phyloP scores from a whole-genome alignment of 2,329 filamentous ascomycete genomes.

The Pseudogymnoascus sp. region DNA sequence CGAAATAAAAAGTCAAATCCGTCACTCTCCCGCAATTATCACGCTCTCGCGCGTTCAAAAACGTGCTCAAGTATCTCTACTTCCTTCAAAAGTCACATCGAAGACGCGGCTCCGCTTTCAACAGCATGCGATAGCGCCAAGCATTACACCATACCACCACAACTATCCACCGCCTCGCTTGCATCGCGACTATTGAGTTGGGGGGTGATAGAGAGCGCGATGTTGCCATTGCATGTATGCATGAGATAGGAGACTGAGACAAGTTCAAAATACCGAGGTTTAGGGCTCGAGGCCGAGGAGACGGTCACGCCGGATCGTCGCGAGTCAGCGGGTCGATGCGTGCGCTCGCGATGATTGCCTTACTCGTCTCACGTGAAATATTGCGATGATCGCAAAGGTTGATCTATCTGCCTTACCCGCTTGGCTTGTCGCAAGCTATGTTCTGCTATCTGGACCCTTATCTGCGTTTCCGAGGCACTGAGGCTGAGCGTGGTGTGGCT shows the following conservation, averaged over 20 bases:
- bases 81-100: not conserved
- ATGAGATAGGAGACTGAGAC: not conserved
- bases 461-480: not conserved
- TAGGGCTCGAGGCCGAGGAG: not conserved
- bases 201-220: not conserved
- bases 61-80: not conserved
- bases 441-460: not conserved
- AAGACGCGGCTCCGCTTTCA: not conserved
- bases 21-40: not conserved
- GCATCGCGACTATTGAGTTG: not conserved
- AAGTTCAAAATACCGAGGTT: not conserved
- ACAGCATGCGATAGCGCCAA: not conserved
- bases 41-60: not conserved
- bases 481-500: not conserved
- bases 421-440: not conserved
- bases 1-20: too few species aligned
- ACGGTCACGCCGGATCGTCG: not conserved
- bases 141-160: not conserved
- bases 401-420: not conserved
- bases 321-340: not conserved
- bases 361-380: not conserved
- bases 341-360: not conserved
- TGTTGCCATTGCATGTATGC: not conserved
- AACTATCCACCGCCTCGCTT: not conserved
- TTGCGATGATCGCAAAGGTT: not conserved